Percentiles rank a stretch among this genome's conserved stretches.
These are phyloP conservation scores for Uronychia setigera DNA, from an alignment of 73 alveolate genomes.

Conservation along the genomic window DNA sequence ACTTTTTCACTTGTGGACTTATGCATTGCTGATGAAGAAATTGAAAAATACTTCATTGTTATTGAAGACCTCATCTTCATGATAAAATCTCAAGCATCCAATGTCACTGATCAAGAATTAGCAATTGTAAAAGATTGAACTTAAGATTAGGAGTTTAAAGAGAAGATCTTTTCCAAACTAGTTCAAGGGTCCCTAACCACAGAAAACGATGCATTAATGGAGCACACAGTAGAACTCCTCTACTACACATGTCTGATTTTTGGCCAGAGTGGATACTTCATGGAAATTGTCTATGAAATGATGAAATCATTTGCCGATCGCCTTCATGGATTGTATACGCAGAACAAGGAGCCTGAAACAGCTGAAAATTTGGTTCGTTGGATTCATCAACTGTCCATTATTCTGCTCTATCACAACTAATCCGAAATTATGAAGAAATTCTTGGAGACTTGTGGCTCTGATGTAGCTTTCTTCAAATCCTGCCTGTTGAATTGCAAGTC, in stretches of 20 bases:
- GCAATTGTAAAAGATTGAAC: no score
- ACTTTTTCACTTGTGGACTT: neutral
- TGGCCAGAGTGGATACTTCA: neutral
- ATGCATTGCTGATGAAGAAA: neutral
- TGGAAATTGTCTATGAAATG: neutral
- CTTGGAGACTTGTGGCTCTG: neutral
- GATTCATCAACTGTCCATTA: neutral
- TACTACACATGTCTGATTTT: neutral
- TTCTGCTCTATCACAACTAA: neutral
- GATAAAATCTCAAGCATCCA: neutral
- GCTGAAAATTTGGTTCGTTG: neutral
- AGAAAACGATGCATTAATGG: neutral
- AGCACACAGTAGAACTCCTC: conserved; percentile 1
- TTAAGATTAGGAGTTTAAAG: no score
- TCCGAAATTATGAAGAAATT: neutral
- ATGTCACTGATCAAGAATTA: neutral
- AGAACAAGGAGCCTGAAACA: neutral
- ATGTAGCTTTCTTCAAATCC: neutral
- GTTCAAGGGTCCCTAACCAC: neutral
- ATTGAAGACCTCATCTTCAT: neutral
- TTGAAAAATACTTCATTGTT: neutral
- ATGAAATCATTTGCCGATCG: neutral
- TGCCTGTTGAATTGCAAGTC: neutral
- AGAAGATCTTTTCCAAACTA: neutral
- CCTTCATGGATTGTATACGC: neutral